Percentiles rank a stretch among this genome's conserved stretches.
phyloP scores from a whole-genome alignment of 1,284 basidiomycete species.

The Sanghuangporus sanghuang region DNA sequence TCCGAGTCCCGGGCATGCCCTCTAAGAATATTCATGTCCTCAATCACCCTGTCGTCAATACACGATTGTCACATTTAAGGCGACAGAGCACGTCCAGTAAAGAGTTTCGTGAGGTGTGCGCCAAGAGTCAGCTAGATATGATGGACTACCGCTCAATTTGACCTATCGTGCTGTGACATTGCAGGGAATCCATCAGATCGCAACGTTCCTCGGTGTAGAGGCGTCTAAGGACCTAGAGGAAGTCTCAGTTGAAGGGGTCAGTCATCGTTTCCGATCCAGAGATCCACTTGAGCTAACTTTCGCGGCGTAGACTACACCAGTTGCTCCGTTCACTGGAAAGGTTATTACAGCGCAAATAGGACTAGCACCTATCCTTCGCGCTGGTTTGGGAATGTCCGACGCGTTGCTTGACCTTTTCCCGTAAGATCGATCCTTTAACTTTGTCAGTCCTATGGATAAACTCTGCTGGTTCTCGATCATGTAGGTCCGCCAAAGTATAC shows the following conservation, averaged over 20 bases:
- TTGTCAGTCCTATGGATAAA: background rate
- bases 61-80: slow-evolving; percentile 68
- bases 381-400: slow-evolving; percentile 93
- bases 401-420: slow-evolving; percentile 79
- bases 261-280: slow-evolving; percentile 21
- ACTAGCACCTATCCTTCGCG: slow-evolving; percentile 86
- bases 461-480: background rate
- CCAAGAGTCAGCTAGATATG: background rate
- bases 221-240: slow-evolving; percentile 63
- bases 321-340: slow-evolving; percentile 62
- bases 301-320: slow-evolving; percentile 51
- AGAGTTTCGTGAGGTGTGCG: slow-evolving; percentile 71
- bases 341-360: slow-evolving; percentile 73
- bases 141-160: background rate
- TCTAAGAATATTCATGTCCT: slow-evolving; percentile 45
- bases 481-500: slow-evolving; percentile 75
- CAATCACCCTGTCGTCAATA: slow-evolving; percentile 65
- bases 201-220: slow-evolving; percentile 70
- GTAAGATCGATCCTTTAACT: slow-evolving; percentile 33
- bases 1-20: slow-evolving; percentile 23
- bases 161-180: slow-evolving; percentile 17
- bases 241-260: slow-evolving; percentile 56
- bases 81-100: slow-evolving; percentile 57
- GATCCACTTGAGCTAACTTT: background rate
- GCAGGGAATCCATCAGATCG: slow-evolving; percentile 66